Conservation (phyloP, 306 rosid genomes). For the Rubus parviflorus region DNA sequence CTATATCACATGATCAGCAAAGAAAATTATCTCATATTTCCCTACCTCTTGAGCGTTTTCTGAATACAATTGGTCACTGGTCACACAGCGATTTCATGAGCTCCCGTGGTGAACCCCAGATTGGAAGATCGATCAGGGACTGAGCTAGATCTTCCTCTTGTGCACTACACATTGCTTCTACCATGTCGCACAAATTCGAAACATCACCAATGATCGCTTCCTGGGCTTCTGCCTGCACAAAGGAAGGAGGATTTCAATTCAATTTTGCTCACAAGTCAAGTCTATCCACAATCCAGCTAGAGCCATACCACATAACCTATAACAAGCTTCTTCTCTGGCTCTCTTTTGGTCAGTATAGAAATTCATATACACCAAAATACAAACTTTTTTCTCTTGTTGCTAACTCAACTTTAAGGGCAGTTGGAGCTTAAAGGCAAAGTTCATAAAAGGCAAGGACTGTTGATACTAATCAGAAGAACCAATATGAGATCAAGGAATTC, state of each 20-base stretch:
- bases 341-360: not conserved
- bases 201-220: slow-evolving; percentile 58
- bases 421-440: not conserved
- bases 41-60: slow-evolving; percentile 30
- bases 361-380: not conserved
- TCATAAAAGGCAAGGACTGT: not conserved
- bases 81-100: slow-evolving; percentile 58
- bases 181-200: slow-evolving; percentile 57
- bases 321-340: not conserved
- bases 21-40: slow-evolving; percentile 30
- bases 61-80: slow-evolving; percentile 34
- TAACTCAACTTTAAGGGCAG: not conserved
- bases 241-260: not conserved
- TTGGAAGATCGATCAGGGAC: slow-evolving; percentile 59
- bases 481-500: not conserved
- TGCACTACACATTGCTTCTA: slow-evolving; percentile 50
- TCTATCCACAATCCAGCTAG: not conserved
- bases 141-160: slow-evolving; percentile 51
- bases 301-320: not conserved
- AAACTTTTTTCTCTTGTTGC: not conserved
- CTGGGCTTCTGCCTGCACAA: slow-evolving; percentile 63
- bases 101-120: slow-evolving; percentile 64
- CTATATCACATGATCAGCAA: slow-evolving; percentile 27
- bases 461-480: not conserved
- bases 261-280: not conserved